Percentiles rank a stretch among this genome's conserved stretches.
phyloP scores from a whole-genome alignment of 1,284 basidiomycete species.

The Irpex lacteus region DNA sequence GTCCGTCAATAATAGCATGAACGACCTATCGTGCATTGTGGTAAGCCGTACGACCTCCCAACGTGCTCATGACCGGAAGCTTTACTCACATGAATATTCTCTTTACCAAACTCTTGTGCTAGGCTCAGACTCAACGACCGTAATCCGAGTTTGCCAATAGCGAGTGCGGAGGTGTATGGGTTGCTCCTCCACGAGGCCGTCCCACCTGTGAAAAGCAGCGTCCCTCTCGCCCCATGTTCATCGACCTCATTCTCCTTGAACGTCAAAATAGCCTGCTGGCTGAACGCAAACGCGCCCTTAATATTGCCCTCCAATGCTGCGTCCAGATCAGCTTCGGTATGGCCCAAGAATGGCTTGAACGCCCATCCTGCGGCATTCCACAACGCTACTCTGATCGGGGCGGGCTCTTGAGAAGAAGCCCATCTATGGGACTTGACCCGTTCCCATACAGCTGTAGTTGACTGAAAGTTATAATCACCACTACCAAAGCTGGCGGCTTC shows the following conservation, averaged over 20 bases:
- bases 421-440: conserved; percentile 49
- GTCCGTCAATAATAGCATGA: conserved; percentile 49
- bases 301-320: conserved; percentile 52
- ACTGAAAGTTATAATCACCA: conserved; percentile 48
- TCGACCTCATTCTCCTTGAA: conserved; percentile 61
- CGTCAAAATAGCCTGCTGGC: conserved; percentile 56
- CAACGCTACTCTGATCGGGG: conserved; percentile 60
- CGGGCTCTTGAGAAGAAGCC: conserved; percentile 30
- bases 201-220: conserved; percentile 77
- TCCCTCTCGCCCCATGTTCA: conserved; percentile 49
- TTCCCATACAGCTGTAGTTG: conserved; percentile 52
- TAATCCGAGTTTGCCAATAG: conserved; percentile 66
- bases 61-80: too few species aligned
- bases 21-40: conserved; percentile 39
- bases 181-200: conserved; percentile 70
- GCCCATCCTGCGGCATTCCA: conserved; percentile 61
- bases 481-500: conserved; percentile 63
- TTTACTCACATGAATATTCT: conserved; percentile 69
- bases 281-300: conserved; percentile 65
- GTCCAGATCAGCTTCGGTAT: conserved; percentile 58
- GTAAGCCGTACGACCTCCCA: background rate
- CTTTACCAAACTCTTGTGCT: conserved; percentile 75
- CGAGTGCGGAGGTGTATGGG: conserved; percentile 59
- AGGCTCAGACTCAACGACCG: conserved; percentile 72
- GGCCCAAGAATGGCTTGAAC: conserved; percentile 68